Percentiles rank a stretch among this genome's conserved stretches.
Conservation (phyloP, 441 rosid species). For the Hura crepitans region DNA sequence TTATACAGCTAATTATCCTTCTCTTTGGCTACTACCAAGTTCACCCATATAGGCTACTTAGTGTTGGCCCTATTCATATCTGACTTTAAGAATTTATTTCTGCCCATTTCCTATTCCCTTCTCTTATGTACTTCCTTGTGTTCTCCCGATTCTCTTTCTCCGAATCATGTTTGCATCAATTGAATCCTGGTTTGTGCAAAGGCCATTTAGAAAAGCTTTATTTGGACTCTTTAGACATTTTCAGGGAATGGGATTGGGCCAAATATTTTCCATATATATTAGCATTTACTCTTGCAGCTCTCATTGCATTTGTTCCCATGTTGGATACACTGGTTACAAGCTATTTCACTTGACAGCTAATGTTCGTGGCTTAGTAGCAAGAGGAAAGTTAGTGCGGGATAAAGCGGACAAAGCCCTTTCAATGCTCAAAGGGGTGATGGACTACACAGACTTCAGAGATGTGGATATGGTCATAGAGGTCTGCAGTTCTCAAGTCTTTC, state of each 20-base stretch:
- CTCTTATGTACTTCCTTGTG: too few species aligned
- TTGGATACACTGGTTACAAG: slow-evolving; percentile 12
- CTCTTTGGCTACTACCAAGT: too few species aligned
- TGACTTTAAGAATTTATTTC: too few species aligned
- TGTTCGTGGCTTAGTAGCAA: slow-evolving; percentile 61
- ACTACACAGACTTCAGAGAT: slow-evolving; percentile 74
- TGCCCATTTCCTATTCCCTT: too few species aligned
- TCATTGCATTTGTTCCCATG: not conserved
- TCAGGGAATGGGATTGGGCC: not conserved
- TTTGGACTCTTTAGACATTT: not conserved
- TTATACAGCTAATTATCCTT: too few species aligned
- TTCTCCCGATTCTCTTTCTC: not conserved
- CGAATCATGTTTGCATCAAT: not conserved
- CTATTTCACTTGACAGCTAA: slow-evolving; percentile 49
- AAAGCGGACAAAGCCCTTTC: slow-evolving; percentile 72
- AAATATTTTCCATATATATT: not conserved
- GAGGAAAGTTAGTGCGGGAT: slow-evolving; percentile 64
- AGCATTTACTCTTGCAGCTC: not conserved
- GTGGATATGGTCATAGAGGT: slow-evolving; percentile 98
- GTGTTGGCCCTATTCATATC: too few species aligned
- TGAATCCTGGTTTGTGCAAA: not conserved
- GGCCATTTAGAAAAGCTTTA: not conserved
- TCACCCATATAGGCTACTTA: too few species aligned
- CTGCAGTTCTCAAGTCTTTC: slow-evolving; percentile 9
- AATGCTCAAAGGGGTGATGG: slow-evolving; percentile 78